Conservation (phyloP, 1,284 basidiomycete species). For the Lentinus polychrous region DNA sequence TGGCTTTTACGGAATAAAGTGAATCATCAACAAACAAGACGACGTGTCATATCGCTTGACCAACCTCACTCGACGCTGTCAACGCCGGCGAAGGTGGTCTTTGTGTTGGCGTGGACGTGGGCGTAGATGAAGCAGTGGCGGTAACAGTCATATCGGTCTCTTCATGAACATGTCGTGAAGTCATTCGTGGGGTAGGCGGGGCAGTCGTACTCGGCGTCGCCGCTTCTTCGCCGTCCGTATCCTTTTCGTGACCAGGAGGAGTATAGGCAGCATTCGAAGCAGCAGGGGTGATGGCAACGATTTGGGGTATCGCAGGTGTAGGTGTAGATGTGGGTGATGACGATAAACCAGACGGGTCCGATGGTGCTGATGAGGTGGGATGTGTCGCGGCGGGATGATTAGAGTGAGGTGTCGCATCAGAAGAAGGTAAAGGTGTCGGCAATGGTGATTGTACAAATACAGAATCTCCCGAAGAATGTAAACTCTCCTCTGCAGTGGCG, state of each 20-base stretch:
- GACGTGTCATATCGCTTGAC: not conserved
- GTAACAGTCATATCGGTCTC: conserved; percentile 20
- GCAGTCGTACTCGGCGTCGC: conserved; percentile 7
- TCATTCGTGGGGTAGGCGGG: conserved; percentile 16
- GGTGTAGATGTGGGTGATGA: not conserved
- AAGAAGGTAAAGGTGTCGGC: not conserved
- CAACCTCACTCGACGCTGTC: not conserved
- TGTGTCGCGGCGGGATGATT: too few relatives aligned
- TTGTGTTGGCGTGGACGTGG: not conserved
- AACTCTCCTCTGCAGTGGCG: conserved; percentile 24
- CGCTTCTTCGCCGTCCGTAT: not conserved
- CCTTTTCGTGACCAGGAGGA: not conserved
- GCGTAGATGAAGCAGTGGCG: conserved; percentile 7
- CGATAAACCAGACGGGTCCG: too few relatives aligned
- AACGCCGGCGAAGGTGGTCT: not conserved
- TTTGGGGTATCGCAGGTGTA: conserved; percentile 2
- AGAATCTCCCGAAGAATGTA: conserved; percentile 8
- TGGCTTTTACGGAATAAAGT: too few relatives aligned
- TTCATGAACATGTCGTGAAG: conserved; percentile 18
- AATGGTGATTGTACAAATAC: not conserved
- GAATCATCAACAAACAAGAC: too few relatives aligned
- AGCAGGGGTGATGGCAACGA: not conserved
- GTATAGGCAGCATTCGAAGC: not conserved
- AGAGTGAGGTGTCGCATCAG: too few relatives aligned
- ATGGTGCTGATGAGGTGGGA: too few relatives aligned